These are phyloP conservation scores for Galeopsis tetrahit DNA, from an alignment of 257 asterid genomes.

Conservation along the genomic window DNA sequence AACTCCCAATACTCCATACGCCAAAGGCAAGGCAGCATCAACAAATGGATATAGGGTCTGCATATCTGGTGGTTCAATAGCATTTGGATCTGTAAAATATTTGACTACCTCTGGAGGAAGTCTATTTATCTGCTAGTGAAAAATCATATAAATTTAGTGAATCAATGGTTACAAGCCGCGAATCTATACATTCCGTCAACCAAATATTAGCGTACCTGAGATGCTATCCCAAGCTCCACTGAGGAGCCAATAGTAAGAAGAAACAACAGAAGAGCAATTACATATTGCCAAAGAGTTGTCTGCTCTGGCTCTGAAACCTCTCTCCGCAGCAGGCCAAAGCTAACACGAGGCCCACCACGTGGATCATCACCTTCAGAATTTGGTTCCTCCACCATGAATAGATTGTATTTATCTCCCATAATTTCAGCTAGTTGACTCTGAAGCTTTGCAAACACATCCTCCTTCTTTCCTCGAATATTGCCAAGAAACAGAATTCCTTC, in stretches of 20 bases:
- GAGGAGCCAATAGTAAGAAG: constrained; percentile 92
- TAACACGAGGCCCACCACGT: constrained; percentile 97
- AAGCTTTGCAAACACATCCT: constrained; percentile 78
- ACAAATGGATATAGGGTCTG: constrained; percentile 83
- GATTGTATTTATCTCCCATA: constrained; percentile 86
- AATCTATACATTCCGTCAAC: constrained; percentile 18
- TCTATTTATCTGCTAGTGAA: constrained; percentile 63
- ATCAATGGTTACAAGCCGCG: constrained; percentile 13
- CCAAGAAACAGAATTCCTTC: constrained; percentile 94
- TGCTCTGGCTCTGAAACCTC: constrained; percentile 95
- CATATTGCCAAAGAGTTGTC: constrained; percentile 95
- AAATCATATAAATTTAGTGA: constrained; percentile 25
- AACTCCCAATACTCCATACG: constrained; percentile 88
- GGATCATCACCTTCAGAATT: constrained; percentile 89
- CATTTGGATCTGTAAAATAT: constrained; percentile 94
- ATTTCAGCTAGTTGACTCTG: constrained; percentile 71
- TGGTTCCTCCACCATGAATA: constrained; percentile 97
- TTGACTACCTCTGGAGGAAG: constrained; percentile 93
- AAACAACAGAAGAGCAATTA: constrained; percentile 79
- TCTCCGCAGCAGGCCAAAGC: constrained; percentile 89
- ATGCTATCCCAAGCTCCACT: constrained; percentile 89
- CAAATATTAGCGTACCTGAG: constrained; percentile 65
- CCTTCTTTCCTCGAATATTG: constrained; percentile 87
- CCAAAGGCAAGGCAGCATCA: constrained; percentile 87
- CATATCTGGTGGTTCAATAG: constrained; percentile 94